Evolutionary conservation across 345 rosid genomes (phyloP), one percentile per base, ranked within the genome.

Genomic region (Barbarea vulgaris): DNA sequence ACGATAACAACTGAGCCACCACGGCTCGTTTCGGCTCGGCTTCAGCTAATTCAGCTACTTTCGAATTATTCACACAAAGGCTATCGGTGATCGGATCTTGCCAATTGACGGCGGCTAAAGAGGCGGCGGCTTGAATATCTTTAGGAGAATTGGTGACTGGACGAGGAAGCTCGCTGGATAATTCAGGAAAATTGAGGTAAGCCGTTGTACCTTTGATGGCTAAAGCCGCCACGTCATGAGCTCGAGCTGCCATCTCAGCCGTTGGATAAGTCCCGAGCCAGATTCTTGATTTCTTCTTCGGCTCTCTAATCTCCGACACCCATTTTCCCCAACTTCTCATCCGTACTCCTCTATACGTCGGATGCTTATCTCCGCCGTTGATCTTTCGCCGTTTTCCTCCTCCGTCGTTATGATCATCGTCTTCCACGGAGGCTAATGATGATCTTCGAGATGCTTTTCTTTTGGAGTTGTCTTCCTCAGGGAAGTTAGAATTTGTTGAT

Each of bases 311-410:
- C 72, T 90, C 96, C 1, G 91, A 90, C 14, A 90, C 96, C 96
- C 96, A 90, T 85, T 86, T 90, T n/a, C 96, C 96, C 96, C 96
- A 90, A 36, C 89, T 90, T 21, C 96, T 70, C 96, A 81, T 87
- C 21, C 96, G 50, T 2, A 90, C 93, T 39, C 96, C 96, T 56
- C 96, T 82, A 37, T 80, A 90, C 4, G 85, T 85, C 4, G 85
- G 87, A 64, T 87, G 90, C 5, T 68, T 78, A 31, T 84, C 72
- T 21, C 64, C 75, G 7, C 58, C 74, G 70, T 39, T 73, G 10
- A 3, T 78, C 62, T 79, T 80, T 9, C 37, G 58, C 62, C 72
- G 80, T 70, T 84, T 86, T 41, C 4, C 81, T 4, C 19, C 31
- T 5, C 36, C 53, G 9, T 9, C 51, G 27, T 19, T 67, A 7